A percentile compares a stretch with the other conserved stretches of the same genome.
Conservation (phyloP, 805 yeast genomes). For the Priceomyces carsonii region DNA sequence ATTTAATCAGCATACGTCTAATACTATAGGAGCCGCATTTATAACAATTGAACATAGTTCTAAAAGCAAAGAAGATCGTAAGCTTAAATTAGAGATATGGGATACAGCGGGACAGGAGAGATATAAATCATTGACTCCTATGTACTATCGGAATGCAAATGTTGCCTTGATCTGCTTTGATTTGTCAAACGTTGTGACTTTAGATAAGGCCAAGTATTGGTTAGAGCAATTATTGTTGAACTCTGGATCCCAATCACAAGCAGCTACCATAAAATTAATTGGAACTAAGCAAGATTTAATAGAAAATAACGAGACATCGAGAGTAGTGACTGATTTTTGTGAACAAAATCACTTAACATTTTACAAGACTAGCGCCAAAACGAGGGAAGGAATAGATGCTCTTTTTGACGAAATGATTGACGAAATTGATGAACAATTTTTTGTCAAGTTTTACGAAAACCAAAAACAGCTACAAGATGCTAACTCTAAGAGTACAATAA, state of each 20-base stretch:
- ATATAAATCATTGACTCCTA: conserved; percentile 74
- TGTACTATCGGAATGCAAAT: conserved; percentile 75
- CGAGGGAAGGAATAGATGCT: conserved; percentile 58
- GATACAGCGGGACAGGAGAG: conserved; percentile 88
- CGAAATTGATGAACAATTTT: conserved; percentile 30
- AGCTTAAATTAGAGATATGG: conserved; percentile 75
- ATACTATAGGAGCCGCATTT: conserved; percentile 99
- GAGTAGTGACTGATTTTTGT: conserved; percentile 11
- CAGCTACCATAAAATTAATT: conserved; percentile 49
- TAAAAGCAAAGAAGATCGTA: conserved; percentile 22
- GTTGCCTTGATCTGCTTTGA: conserved; percentile 87
- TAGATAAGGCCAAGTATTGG: conserved; percentile 84
- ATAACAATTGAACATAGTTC: conserved; percentile 65
- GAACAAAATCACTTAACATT: conserved; percentile 18
- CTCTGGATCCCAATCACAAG: conserved; percentile 19
- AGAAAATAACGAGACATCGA: conserved; percentile 13
- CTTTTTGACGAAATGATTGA: conserved; percentile 33
- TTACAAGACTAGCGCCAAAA: conserved; percentile 65
- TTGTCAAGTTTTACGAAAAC: conserved; percentile 19
- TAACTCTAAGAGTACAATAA: not conserved
- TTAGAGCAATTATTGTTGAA: conserved; percentile 64
- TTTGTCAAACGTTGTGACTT: conserved; percentile 51
- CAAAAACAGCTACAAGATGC: conserved; percentile 8
- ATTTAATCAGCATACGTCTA: conserved; percentile 79
- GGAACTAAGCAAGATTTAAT: conserved; percentile 83